phyloP scores from a whole-genome alignment of 176 grass and related monocot species.

The Eleusine indica region DNA sequence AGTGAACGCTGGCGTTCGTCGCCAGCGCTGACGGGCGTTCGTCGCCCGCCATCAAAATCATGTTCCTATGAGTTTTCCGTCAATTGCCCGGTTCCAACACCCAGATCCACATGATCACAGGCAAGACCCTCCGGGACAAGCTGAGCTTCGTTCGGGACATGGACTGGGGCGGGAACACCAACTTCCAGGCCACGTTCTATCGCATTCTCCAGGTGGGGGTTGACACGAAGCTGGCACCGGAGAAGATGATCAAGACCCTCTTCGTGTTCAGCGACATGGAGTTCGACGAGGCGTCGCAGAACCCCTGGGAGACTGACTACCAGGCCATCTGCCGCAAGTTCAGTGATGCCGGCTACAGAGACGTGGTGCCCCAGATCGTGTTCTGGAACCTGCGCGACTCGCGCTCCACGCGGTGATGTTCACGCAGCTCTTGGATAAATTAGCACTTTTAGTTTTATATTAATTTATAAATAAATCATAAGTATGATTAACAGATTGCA shows the following conservation, averaged over 20 bases:
- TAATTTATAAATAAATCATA: too few relatives aligned
- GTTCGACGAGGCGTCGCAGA: constrained; percentile 51
- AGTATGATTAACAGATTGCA: too few relatives aligned
- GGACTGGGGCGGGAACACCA: background rate
- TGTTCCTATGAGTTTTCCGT: too few relatives aligned
- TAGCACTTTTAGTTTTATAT: too few relatives aligned
- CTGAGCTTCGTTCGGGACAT: background rate
- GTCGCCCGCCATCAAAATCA: too few relatives aligned
- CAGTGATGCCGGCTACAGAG: constrained; percentile 23
- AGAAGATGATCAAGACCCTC: constrained; percentile 53
- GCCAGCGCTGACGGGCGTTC: too few relatives aligned
- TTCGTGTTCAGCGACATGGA: constrained; percentile 95
- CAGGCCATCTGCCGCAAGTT: constrained; percentile 50
- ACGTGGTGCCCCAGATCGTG: constrained; percentile 55
- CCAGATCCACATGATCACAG: constrained; percentile 46
- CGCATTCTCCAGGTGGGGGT: constrained; percentile 48
- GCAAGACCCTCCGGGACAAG: constrained; percentile 51
- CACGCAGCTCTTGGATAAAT: background rate
- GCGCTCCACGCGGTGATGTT: constrained; percentile 39
- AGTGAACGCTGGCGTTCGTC: too few relatives aligned
- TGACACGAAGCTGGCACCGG: constrained; percentile 40
- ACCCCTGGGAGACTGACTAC: constrained; percentile 47
- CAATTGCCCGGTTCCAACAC: too few relatives aligned
- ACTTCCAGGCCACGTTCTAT: constrained; percentile 56
- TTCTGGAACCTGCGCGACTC: constrained; percentile 66